Conservation (phyloP, 768 basidiomycete genomes). For the Suillus paluster region DNA sequence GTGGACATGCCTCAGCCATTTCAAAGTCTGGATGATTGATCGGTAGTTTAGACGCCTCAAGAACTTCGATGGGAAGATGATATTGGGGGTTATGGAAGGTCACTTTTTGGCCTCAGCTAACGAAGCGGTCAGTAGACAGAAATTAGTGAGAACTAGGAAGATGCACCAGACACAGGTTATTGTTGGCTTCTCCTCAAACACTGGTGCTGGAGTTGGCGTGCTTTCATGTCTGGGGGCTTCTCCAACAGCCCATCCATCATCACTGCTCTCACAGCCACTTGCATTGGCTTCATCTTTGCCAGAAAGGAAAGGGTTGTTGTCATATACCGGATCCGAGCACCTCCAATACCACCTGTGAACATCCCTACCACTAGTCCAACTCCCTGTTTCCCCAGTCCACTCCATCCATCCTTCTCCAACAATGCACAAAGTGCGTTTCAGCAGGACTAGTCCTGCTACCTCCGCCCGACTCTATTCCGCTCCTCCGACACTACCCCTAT, state of each 20-base stretch:
- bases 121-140: conserved; percentile 9
- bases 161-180: conserved; percentile 78
- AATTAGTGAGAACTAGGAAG: background rate
- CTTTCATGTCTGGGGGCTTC: conserved; percentile 36
- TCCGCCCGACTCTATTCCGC: too few relatives aligned
- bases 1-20: conserved; percentile 55
- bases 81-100: conserved; percentile 68
- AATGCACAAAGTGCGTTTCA: too few relatives aligned
- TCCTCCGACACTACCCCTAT: too few relatives aligned
- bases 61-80: conserved; percentile 47
- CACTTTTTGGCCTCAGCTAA: conserved; percentile 71
- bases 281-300: conserved; percentile 37
- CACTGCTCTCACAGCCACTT: conserved; percentile 36
- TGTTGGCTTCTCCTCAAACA: conserved; percentile 58
- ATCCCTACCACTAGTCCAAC: too few relatives aligned
- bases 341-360: too few relatives aligned
- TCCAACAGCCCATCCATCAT: conserved; percentile 39
- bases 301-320: conserved; percentile 74
- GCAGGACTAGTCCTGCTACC: too few relatives aligned
- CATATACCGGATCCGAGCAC: too few relatives aligned
- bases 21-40: conserved; percentile 69
- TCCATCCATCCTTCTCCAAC: too few relatives aligned
- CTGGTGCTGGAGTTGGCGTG: conserved; percentile 41
- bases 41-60: conserved; percentile 54
- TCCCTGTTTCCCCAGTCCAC: too few relatives aligned